Conservation (phyloP, 2,329 filamentous ascomycete genomes). For the Neofusicoccum umdonicola region DNA sequence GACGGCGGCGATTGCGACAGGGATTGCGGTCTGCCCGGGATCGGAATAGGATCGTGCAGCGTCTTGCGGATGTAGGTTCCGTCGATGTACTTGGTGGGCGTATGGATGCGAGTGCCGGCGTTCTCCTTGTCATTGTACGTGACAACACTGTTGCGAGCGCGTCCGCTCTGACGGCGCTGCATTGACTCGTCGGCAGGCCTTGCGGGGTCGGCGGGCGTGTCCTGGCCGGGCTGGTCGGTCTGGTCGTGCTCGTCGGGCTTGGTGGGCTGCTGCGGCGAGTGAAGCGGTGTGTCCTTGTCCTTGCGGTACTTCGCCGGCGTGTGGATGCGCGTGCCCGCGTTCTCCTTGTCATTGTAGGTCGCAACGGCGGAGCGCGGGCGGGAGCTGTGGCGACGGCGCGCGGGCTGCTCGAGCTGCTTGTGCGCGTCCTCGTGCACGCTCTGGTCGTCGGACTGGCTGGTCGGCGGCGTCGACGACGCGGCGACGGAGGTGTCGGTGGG, state of each 20-base stretch:
- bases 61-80: slow-evolving; percentile 18
- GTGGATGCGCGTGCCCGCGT: slow-evolving; percentile 62
- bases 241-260: slow-evolving; percentile 19
- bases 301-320: slow-evolving; percentile 48
- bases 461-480: slow-evolving; percentile 63
- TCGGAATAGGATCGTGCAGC: slow-evolving; percentile 24
- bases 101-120: slow-evolving; percentile 61
- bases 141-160: slow-evolving; percentile 55
- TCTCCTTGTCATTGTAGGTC: slow-evolving; percentile 65
- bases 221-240: slow-evolving; percentile 27
- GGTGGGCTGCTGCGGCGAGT: neutral
- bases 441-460: slow-evolving; percentile 60
- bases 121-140: slow-evolving; percentile 67
- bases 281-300: slow-evolving; percentile 19
- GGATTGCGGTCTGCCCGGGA: neutral
- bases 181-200: slow-evolving; percentile 25
- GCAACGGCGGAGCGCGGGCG: slow-evolving; percentile 56
- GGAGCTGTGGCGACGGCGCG: slow-evolving; percentile 45
- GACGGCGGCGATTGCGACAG: neutral
- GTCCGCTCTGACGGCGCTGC: slow-evolving; percentile 49
- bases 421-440: slow-evolving; percentile 50
- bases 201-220: slow-evolving; percentile 17
- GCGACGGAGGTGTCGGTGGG: slow-evolving; percentile 42
- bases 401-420: slow-evolving; percentile 7
- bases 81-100: slow-evolving; percentile 44